Evolutionary conservation across 768 basidiomycete genomes (phyloP), one percentile per base, ranked within the genome.

Genomic region (Lentinula raphanica): DNA sequence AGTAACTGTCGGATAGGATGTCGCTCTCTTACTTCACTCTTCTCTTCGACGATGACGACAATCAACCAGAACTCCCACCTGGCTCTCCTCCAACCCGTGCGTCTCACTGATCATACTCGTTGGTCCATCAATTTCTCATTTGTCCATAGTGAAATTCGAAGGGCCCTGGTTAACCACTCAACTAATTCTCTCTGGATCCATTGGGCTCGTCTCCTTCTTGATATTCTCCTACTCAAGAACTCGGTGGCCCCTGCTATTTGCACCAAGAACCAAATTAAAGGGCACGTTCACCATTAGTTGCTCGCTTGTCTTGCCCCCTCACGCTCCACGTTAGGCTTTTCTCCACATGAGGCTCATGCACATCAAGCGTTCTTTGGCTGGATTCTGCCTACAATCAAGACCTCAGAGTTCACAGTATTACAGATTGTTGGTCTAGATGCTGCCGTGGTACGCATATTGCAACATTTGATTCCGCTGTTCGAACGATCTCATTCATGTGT

Each of bases 111-210:
- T 5, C 23, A 19, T 12, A 27, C 9, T 56, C 15, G 5, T 45
- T 7, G n/a, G 21, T 60, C 29, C 38, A 8, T 21, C 25, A 31
- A 54, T 48, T 39, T 55, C 29, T n/a, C 31, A 27, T 45, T 63
- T 13, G 23, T 53, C 13, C 45, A 2, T 7, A 92, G 90, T 78
- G 62, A 90, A 81, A 67, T 94, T 90, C 69, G 87, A 91, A 67
- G 95, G 96, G 0, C 94, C 94, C 32, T 98, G 97, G 97, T 90
- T 99, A 71, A 85, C 85, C 21, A 97, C 95, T 1, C 96, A 98
- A 70, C 75, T 96, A 17, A 71, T 80, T 2, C 83, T 98, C 31
- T 90, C 96, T 3, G 75, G 82, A 12, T 71, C 79, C 17, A 85
- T 99, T 58, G 96, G 97, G 1, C 40, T 94, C 1, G 70, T 77